phyloP scores from a whole-genome alignment of 441 rosid species.

The Populus tomentosa region DNA sequence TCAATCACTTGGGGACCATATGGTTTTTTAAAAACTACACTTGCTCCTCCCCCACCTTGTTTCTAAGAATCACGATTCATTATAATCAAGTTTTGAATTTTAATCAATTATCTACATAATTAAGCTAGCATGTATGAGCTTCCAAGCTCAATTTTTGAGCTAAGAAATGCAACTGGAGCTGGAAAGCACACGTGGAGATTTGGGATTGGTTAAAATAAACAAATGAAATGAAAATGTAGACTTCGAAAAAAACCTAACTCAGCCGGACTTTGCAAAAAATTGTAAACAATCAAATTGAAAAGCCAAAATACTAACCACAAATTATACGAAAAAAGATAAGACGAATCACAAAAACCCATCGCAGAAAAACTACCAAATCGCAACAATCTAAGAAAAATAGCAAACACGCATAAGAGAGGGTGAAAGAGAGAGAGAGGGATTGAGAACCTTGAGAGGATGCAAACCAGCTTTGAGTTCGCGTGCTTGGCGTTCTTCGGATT shows the following conservation, averaged over 20 bases:
- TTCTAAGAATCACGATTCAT: neutral
- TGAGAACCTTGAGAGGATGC: constrained; percentile 79
- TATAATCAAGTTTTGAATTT: neutral
- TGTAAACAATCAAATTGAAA: neutral
- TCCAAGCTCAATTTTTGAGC: neutral
- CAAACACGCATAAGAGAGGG: neutral
- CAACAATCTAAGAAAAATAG: neutral
- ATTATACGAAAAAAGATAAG: neutral
- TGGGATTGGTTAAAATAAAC: neutral
- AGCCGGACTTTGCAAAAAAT: neutral
- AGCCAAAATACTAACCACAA: neutral
- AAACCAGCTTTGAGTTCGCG: constrained; percentile 84
- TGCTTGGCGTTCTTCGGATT: constrained; percentile 67
- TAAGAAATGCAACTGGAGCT: neutral
- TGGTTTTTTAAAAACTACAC: neutral
- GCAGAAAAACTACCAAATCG: neutral
- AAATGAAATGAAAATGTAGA: neutral
- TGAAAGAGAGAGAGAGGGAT: neutral
- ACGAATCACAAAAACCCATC: neutral
- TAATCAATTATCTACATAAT: neutral
- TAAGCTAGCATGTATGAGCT: neutral
- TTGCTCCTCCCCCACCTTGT: neutral
- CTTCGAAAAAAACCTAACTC: neutral
- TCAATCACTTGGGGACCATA: neutral
- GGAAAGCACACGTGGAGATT: neutral